Percentiles rank a stretch among this genome's conserved stretches.
These are phyloP conservation scores for Hyaloperonospora brassicae DNA, from an alignment of 352 stramenopile species.

Conservation along the genomic window DNA sequence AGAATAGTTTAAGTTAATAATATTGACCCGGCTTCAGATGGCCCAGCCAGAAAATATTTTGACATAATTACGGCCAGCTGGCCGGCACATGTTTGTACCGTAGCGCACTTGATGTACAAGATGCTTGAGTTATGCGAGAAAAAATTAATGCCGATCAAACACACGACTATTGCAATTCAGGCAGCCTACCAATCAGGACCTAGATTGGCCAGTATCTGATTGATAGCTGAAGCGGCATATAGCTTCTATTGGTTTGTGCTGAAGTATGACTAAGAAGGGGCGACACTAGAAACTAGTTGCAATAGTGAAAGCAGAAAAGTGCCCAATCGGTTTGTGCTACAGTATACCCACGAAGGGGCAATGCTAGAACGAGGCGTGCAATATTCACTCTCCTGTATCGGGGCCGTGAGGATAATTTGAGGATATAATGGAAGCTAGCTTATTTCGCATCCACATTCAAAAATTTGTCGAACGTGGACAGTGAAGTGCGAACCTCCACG, in stretches of 20 bases:
- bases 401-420: not conserved
- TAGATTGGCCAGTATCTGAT: too few relatives aligned
- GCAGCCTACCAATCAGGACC: too few relatives aligned
- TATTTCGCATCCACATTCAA: not conserved
- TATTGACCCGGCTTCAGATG: too few relatives aligned
- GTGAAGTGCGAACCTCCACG: not conserved
- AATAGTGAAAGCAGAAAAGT: not conserved
- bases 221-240: too few relatives aligned
- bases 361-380: not conserved
- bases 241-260: too few relatives aligned
- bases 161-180: not conserved
- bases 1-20: too few relatives aligned
- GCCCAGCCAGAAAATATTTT: too few relatives aligned
- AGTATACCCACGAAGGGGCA: not conserved
- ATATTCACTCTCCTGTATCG: constrained; percentile 1
- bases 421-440: constrained; percentile 3
- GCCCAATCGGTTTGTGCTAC: constrained; percentile 1
- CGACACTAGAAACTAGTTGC: not conserved
- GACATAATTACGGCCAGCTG: too few relatives aligned
- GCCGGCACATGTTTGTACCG: too few relatives aligned
- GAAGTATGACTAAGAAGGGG: too few relatives aligned
- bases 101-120: too few relatives aligned
- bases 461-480: not conserved
- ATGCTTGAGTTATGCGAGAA: not conserved
- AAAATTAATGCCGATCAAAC: not conserved